These are phyloP conservation scores for Pythium sukuiense DNA, from an alignment of 352 stramenopile genomes.

Conservation along the genomic window DNA sequence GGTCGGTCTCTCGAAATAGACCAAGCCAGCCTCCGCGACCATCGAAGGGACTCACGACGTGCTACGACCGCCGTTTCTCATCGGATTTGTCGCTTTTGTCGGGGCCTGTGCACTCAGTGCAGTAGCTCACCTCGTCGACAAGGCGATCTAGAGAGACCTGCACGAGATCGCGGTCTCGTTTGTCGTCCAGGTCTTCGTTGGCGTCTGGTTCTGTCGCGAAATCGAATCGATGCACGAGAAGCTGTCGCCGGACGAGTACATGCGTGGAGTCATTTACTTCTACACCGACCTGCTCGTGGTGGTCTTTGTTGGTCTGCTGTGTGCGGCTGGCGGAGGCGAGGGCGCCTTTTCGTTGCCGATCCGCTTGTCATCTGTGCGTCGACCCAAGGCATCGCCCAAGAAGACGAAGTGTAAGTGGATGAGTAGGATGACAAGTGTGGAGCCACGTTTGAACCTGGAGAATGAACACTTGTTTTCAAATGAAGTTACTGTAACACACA, in stretches of 20 bases:
- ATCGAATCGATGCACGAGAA: slow-evolving; percentile 20
- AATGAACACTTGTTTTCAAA: too few species aligned
- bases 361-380: too few species aligned
- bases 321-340: not conserved
- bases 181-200: slow-evolving; percentile 22
- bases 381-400: too few species aligned
- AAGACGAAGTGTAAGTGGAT: too few species aligned
- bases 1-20: slow-evolving; percentile 20
- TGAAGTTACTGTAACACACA: too few species aligned
- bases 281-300: slow-evolving; percentile 35
- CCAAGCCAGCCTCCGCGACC: not conserved
- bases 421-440: too few species aligned
- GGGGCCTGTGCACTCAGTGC: not conserved
- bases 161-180: slow-evolving; percentile 10
- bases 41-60: not conserved
- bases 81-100: not conserved
- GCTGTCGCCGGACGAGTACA: slow-evolving; percentile 36
- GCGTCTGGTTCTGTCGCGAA: slow-evolving; percentile 30
- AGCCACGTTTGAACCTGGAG: too few species aligned
- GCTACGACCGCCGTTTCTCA: not conserved
- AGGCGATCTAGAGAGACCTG: not conserved
- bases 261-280: slow-evolving; percentile 50
- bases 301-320: not conserved
- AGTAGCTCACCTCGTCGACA: not conserved
- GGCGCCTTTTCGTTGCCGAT: too few species aligned